A percentile compares a stretch with the other conserved stretches of the same genome.
These are phyloP conservation scores for Urtica urens DNA, from an alignment of 306 rosid genomes.

Conservation along the genomic window DNA sequence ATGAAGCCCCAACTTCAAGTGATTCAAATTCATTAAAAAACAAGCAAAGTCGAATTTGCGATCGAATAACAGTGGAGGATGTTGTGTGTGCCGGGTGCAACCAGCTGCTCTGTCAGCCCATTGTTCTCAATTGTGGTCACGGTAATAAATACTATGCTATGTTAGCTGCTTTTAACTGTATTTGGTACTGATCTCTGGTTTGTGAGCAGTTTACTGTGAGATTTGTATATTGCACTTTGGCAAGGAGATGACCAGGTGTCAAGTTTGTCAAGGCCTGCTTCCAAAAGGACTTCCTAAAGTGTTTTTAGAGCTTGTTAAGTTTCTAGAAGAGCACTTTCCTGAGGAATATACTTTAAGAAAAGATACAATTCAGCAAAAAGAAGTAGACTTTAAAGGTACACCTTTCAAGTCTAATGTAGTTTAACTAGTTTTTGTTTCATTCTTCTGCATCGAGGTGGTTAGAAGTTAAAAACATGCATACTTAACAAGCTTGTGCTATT, in stretches of 20 bases:
- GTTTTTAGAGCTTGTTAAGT: slow-evolving; percentile 49
- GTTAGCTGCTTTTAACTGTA: slow-evolving; percentile 12
- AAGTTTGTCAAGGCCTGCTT: slow-evolving; percentile 56
- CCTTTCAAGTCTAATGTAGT: slow-evolving; percentile 33
- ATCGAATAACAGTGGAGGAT: slow-evolving; percentile 42
- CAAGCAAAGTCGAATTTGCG: slow-evolving; percentile 13
- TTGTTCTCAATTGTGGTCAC: slow-evolving; percentile 84
- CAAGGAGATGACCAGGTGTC: slow-evolving; percentile 50
- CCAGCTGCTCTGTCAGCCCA: slow-evolving; percentile 51
- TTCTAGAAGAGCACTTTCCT: slow-evolving; percentile 51
- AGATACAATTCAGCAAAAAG: slow-evolving; percentile 28
- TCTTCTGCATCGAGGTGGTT: slow-evolving; percentile 6
- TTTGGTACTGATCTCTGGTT: slow-evolving; percentile 6
- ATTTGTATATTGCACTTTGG: slow-evolving; percentile 33
- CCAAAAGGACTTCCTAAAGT: slow-evolving; percentile 67
- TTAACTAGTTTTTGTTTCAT: no score
- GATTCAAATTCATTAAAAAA: slow-evolving; percentile 19
- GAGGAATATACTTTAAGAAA: slow-evolving; percentile 46
- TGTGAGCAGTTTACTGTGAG: slow-evolving; percentile 51
- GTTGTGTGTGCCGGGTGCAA: slow-evolving; percentile 59
- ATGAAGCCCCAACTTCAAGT: slow-evolving; percentile 16
- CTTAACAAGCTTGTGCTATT: neutral
- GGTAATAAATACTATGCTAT: slow-evolving; percentile 30
- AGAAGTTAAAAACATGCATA: slow-evolving; percentile 1
- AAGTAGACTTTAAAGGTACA: slow-evolving; percentile 22